These are phyloP conservation scores for Senecio squalidus DNA, from an alignment of 140 eudicot species.

Conservation along the genomic window DNA sequence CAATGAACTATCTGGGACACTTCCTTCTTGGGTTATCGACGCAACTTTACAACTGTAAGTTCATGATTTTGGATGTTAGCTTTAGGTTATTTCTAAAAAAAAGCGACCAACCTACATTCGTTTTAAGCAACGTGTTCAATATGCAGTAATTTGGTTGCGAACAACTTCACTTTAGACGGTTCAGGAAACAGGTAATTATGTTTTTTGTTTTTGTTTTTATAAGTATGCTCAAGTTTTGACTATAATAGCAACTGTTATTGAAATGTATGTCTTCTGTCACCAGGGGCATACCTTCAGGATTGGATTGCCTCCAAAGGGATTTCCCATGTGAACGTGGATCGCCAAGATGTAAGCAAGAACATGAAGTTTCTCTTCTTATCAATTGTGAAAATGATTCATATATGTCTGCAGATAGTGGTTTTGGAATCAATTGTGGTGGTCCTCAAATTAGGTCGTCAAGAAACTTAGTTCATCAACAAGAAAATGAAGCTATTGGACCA, in stretches of 20 bases:
- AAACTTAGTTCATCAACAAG: constrained; percentile 36
- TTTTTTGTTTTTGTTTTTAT: background rate
- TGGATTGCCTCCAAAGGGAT: constrained; percentile 59
- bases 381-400: background rate
- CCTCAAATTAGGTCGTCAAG: constrained; percentile 41
- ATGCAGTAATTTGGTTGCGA: constrained; percentile 59
- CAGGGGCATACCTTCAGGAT: constrained; percentile 50
- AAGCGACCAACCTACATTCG: background rate
- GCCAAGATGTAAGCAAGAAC: constrained; percentile 51
- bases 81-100: background rate
- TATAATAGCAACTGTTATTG: background rate
- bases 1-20: too few relatives aligned
- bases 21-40: too few relatives aligned
- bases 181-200: constrained; percentile 47
- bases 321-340: constrained; percentile 61
- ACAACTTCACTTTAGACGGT: constrained; percentile 48
- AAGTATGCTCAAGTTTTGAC: background rate
- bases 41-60: too few relatives aligned
- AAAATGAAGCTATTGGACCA: constrained; percentile 51
- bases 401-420: constrained; percentile 44
- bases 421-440: constrained; percentile 71
- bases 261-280: constrained; percentile 9
- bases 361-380: background rate
- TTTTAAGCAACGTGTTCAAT: constrained; percentile 15
- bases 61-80: too few relatives aligned